phyloP scores from a whole-genome alignment of 192 early-diverging fungal genomes.

The Mortierella claussenii region DNA sequence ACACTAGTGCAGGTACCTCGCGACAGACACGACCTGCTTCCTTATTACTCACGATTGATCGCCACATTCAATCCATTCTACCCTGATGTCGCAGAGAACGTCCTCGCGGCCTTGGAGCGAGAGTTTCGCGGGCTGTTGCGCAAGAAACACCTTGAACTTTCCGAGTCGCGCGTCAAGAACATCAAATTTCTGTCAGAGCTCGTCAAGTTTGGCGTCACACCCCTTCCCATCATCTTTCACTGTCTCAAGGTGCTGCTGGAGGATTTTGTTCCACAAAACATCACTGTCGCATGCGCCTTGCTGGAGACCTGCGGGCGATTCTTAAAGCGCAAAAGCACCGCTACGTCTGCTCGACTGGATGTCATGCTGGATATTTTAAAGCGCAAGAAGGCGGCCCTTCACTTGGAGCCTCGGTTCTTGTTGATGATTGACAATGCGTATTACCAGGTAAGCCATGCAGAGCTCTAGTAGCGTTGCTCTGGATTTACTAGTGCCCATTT shows the following conservation, averaged over 20 bases:
- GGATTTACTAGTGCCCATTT: too few species aligned
- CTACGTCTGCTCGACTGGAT: constrained; percentile 76
- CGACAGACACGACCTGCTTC: constrained; percentile 83
- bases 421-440: constrained; percentile 97
- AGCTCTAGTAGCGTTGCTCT: too few species aligned
- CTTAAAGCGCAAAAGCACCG: constrained; percentile 75
- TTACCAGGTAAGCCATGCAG: constrained; percentile 75
- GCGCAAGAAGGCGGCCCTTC: constrained; percentile 86
- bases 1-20: constrained; percentile 83
- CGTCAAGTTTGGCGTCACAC: constrained; percentile 91
- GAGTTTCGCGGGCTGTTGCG: constrained; percentile 78
- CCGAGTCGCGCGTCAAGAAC: constrained; percentile 85
- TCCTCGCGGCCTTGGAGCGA: constrained; percentile 77
- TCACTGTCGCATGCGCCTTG: constrained; percentile 86
- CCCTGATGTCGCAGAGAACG: constrained; percentile 82
- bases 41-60: constrained; percentile 92
- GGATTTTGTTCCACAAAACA: constrained; percentile 83
- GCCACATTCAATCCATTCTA: constrained; percentile 88
- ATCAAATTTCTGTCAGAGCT: constrained; percentile 91
- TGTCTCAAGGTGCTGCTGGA: constrained; percentile 89
- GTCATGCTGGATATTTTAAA: constrained; percentile 90
- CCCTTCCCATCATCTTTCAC: constrained; percentile 83
- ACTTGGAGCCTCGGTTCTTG: constrained; percentile 84
- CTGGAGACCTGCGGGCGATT: constrained; percentile 93
- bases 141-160: constrained; percentile 74